A percentile compares a stretch with the other conserved stretches of the same genome.
These are phyloP conservation scores for Gymnopilus dilepis DNA, from an alignment of 768 basidiomycete genomes.

Conservation along the genomic window DNA sequence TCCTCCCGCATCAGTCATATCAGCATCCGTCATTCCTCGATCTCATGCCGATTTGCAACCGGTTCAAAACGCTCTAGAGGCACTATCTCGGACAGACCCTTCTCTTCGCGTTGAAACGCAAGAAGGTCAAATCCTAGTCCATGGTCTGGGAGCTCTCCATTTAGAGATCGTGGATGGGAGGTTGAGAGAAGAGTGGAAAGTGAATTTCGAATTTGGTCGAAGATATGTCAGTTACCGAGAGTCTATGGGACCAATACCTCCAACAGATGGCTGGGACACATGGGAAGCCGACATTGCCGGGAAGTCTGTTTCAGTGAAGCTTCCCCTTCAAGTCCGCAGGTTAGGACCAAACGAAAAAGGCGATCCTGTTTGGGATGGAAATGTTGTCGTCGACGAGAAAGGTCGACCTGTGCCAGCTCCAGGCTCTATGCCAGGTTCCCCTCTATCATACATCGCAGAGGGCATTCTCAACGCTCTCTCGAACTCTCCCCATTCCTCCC, in stretches of 20 bases:
- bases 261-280: constrained; percentile 40
- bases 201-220: constrained; percentile 74
- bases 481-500: constrained; percentile 77
- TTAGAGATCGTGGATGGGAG: constrained; percentile 90
- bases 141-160: constrained; percentile 85
- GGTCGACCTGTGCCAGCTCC: constrained; percentile 59
- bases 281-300: constrained; percentile 74
- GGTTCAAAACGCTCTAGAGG: constrained; percentile 74
- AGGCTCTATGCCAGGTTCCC: constrained; percentile 53
- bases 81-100: constrained; percentile 87
- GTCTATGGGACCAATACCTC: constrained; percentile 42
- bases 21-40: constrained; percentile 80
- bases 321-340: constrained; percentile 61
- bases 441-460: constrained; percentile 57
- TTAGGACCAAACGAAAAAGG: constrained; percentile 61
- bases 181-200: constrained; percentile 80
- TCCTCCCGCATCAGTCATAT: constrained; percentile 85
- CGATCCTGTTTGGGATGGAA: constrained; percentile 78
- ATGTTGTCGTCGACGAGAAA: constrained; percentile 63
- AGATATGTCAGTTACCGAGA: constrained; percentile 86
- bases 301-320: constrained; percentile 51
- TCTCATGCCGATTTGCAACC: constrained; percentile 80
- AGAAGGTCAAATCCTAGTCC: constrained; percentile 83
- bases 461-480: constrained; percentile 77
- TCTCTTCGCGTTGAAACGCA: constrained; percentile 80